Base-by-base conservation (phyloP, 2,329 filamentous ascomycete species). In the Pseudopyricularia cyperi region DNA sequence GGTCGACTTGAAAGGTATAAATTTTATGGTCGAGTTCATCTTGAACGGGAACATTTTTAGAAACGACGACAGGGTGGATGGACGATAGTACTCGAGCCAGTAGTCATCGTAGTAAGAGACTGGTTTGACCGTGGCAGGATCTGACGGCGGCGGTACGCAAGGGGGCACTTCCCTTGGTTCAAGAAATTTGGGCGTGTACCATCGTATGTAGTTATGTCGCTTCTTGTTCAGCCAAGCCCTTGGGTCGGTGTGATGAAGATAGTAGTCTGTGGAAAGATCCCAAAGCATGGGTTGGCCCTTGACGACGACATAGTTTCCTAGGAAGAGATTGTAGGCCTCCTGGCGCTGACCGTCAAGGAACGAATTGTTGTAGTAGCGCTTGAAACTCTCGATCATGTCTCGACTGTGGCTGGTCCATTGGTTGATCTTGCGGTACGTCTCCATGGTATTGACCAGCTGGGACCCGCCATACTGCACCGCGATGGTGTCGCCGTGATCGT, bases 371-470 rank as follows among this genome's bases (percentile, higher is more conserved):
- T 98, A 98, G 66, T 97, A 98, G 28, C 93, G 81, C 66, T 97
- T 98, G 73, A 98, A 96, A 65, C 89, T 95, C 69, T 98, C 93
- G 22, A 98, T 90, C 91, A 98, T 97, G 66, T 98, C 93, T 58
- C 93, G 80, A 2, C 91, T 96, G 65, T 95, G 89, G 60, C 89
- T 95, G 24, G 89, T 95, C 93, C 93, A 98, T 65, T 97, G 91
- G 59, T 97, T 97, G 65, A 96, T 95, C 68, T 97, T 97, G 53
- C 93, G 86, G 66, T 98, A 98, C 4, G 93, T 98, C 58, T 95
- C 90, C 90, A 98, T 97, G 0, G 93, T 98, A 65, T 98, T 98
- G 60, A 98, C 93, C 1, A 98, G 77, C 66, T 98, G 93, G 2
- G 90, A 97, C 9, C 93, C 93, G 53, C 93, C 93, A 60, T 98